Percentiles rank a stretch among this genome's conserved stretches.
Conservation (phyloP, 495 filamentous ascomycete species). For the Penicillium arizonense region DNA sequence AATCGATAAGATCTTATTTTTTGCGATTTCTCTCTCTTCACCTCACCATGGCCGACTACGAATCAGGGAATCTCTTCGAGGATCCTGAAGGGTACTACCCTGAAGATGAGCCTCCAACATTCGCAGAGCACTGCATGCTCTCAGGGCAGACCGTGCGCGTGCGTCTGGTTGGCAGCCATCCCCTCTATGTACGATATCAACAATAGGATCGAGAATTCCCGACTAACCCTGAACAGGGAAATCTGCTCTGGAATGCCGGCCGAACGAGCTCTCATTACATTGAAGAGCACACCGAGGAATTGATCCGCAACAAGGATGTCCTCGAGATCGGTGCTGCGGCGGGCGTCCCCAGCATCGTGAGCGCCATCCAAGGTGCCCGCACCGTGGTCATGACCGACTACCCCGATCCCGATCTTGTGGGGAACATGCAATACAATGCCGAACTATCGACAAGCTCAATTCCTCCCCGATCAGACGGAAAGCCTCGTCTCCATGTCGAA, state of each 20-base stretch:
- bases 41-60: conserved; percentile 33
- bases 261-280: conserved; percentile 74
- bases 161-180: conserved; percentile 84
- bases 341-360: conserved; percentile 79
- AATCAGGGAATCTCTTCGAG: conserved; percentile 61
- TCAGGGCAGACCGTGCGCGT: conserved; percentile 66
- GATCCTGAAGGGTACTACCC: conserved; percentile 79
- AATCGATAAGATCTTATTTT: conserved; percentile 8
- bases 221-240: conserved; percentile 51
- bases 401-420: conserved; percentile 75
- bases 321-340: conserved; percentile 91
- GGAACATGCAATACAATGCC: conserved; percentile 74
- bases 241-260: conserved; percentile 88
- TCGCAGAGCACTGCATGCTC: conserved; percentile 64
- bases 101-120: conserved; percentile 66
- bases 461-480: conserved; percentile 14
- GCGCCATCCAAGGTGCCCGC: conserved; percentile 65
- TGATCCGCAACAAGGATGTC: conserved; percentile 62
- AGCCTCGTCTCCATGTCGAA: conserved; percentile 48
- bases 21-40: conserved; percentile 7
- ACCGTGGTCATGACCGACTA: conserved; percentile 84
- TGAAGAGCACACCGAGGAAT: conserved; percentile 54
- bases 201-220: background rate
- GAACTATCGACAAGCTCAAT: conserved; percentile 36
- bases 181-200: conserved; percentile 66